Percentiles rank a stretch among this genome's conserved stretches.
Conservation (phyloP, 2,329 filamentous ascomycete species). For the Venturia effusa region DNA sequence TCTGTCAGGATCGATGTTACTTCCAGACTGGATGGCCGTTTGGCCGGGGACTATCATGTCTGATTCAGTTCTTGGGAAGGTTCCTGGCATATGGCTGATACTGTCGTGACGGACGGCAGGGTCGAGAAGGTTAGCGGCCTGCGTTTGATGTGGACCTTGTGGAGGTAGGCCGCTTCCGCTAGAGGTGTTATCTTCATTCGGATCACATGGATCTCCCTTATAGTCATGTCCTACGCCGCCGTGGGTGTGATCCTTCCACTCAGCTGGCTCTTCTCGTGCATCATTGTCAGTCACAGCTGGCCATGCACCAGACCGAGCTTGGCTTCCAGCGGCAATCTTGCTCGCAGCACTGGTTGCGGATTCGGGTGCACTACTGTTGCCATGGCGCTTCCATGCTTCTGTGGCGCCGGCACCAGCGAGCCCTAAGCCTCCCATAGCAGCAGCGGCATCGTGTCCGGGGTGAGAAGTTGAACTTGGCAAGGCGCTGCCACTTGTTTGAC, state of each 20-base stretch:
- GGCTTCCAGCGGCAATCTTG: neutral
- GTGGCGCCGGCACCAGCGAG: neutral
- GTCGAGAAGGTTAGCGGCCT: neutral
- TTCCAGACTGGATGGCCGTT: neutral
- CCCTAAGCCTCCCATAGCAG: neutral
- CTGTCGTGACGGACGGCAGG: neutral
- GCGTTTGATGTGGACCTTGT: conserved; percentile 1
- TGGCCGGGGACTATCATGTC: neutral
- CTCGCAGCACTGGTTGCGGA: neutral
- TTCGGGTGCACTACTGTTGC: neutral
- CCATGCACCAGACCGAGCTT: neutral
- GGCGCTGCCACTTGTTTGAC: neutral
- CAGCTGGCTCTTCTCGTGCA: neutral
- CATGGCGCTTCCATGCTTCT: conserved; percentile 1
- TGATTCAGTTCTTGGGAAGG: neutral
- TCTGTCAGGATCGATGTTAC: neutral
- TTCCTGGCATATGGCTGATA: conserved; percentile 1
- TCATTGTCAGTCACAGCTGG: neutral
- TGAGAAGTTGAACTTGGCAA: neutral
- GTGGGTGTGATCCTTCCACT: neutral
- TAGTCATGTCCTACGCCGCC: neutral
- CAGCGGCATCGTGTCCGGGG: neutral
- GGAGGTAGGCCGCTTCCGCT: neutral
- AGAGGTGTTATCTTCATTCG: neutral
- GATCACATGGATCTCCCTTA: neutral